Percentiles rank a stretch among this genome's conserved stretches.
phyloP scores from a whole-genome alignment of 306 rosid species.

The Quercus alba region DNA sequence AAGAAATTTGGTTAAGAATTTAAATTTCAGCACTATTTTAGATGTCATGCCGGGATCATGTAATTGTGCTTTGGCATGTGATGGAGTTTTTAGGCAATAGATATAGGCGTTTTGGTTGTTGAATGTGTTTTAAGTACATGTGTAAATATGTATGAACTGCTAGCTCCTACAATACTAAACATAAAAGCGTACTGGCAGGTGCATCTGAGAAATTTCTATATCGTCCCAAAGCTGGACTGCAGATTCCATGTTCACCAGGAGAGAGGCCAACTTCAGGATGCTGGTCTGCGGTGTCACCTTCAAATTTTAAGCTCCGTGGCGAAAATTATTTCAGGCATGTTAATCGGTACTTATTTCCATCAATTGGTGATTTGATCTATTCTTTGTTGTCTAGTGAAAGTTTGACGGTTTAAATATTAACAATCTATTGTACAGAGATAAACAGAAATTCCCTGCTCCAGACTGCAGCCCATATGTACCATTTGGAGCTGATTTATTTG shows the following conservation, averaged over 20 bases:
- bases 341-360: background rate
- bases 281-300: constrained; percentile 75
- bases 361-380: background rate
- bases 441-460: constrained; percentile 68
- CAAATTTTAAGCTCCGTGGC: constrained; percentile 78
- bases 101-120: background rate
- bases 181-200: constrained; percentile 40
- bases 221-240: constrained; percentile 61
- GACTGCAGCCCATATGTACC: constrained; percentile 62
- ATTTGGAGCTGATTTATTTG: constrained; percentile 80
- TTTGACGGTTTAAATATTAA: constrained; percentile 10
- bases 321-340: constrained; percentile 69
- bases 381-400: background rate
- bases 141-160: background rate
- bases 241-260: constrained; percentile 43
- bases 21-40: background rate
- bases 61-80: background rate
- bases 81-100: background rate
- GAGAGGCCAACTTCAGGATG: constrained; percentile 52
- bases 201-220: constrained; percentile 59
- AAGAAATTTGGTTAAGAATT: background rate
- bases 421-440: constrained; percentile 50
- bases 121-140: background rate
- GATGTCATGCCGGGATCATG: background rate
- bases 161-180: constrained; percentile 10